Conservation (phyloP, 805 yeast species). For the Ogataea kodamae region DNA sequence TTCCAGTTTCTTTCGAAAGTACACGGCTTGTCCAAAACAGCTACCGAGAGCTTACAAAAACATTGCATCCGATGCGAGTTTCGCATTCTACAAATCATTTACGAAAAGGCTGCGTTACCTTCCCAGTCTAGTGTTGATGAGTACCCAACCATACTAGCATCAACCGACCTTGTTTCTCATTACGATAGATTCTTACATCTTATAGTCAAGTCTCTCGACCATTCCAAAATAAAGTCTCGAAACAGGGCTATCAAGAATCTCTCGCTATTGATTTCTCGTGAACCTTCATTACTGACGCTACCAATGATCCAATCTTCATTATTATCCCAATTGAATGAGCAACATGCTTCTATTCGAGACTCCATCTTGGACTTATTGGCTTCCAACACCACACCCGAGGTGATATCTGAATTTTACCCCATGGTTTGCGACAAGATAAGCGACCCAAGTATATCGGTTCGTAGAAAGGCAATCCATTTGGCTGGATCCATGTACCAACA, state of each 20-base stretch:
- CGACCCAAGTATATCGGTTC: constrained; percentile 63
- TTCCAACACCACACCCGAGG: constrained; percentile 43
- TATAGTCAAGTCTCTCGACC: constrained; percentile 45
- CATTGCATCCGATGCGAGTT: constrained; percentile 4
- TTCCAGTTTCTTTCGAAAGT: constrained; percentile 8
- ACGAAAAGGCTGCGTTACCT: constrained; percentile 5
- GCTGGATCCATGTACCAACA: constrained; percentile 44
- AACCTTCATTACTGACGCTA: constrained; percentile 47
- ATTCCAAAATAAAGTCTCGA: constrained; percentile 49
- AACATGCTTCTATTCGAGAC: constrained; percentile 70
- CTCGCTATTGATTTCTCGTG: constrained; percentile 50
- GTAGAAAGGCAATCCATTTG: constrained; percentile 58
- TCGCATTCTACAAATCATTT: constrained; percentile 6
- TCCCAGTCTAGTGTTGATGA: neutral
- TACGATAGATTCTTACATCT: constrained; percentile 54
- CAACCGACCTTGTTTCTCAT: constrained; percentile 33
- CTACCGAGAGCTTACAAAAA: constrained; percentile 1
- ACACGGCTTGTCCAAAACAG: constrained; percentile 6
- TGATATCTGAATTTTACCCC: constrained; percentile 46
- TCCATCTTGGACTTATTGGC: constrained; percentile 69
- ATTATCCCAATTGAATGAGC: constrained; percentile 48
- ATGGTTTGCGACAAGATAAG: constrained; percentile 45
- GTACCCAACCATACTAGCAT: constrained; percentile 22
- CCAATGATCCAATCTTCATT: constrained; percentile 52
- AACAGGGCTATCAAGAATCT: constrained; percentile 66